A percentile compares a stretch with the other conserved stretches of the same genome.
These are phyloP conservation scores for Silene vulgaris DNA, from an alignment of 179 eudicot species.

Conservation along the genomic window DNA sequence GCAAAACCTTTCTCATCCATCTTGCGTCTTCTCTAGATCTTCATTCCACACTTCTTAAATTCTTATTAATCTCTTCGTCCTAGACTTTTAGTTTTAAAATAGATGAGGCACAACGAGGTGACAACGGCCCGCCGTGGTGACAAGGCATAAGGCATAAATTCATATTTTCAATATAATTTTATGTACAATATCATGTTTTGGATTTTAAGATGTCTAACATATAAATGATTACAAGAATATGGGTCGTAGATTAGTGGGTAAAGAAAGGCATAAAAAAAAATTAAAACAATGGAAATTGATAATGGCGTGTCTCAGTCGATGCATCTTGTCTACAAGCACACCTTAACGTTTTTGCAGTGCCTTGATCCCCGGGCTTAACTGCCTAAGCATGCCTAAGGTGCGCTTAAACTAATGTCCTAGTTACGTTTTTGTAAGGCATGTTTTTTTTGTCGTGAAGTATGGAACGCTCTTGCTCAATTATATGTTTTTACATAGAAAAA, in stretches of 20 bases:
- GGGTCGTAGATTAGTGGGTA: background rate
- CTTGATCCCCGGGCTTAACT: background rate
- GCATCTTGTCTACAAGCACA: background rate
- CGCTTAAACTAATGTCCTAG: background rate
- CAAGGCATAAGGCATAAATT: too few species aligned
- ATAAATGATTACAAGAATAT: background rate
- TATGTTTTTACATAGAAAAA: background rate
- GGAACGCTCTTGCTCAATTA: background rate
- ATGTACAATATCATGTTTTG: background rate
- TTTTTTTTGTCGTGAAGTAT: background rate
- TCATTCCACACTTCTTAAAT: background rate
- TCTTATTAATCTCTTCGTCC: background rate
- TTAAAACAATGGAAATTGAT: background rate
- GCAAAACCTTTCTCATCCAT: slow-evolving; percentile 7
- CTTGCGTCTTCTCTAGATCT: background rate
- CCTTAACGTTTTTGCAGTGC: too few species aligned
- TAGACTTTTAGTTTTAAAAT: background rate
- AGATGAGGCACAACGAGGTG: background rate
- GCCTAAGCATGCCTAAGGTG: background rate
- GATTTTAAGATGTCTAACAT: background rate
- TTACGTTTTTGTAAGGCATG: background rate
- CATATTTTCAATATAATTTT: too few species aligned
- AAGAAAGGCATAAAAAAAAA: background rate
- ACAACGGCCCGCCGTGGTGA: background rate
- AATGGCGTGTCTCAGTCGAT: background rate